Conservation (phyloP, 345 rosid species). For the Arabidopsis suecica region DNA sequence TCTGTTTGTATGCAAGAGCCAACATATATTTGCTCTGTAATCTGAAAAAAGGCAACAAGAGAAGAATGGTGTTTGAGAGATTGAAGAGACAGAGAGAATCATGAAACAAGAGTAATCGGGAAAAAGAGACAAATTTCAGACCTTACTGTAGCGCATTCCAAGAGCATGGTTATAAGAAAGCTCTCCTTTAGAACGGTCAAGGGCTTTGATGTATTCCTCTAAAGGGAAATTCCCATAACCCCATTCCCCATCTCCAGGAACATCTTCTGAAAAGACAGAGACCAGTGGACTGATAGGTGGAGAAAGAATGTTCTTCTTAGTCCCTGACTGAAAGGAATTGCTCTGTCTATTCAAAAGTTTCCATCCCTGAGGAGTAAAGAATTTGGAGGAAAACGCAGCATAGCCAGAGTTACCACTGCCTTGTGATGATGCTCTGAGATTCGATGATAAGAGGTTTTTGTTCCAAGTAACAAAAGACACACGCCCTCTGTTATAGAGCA, state of each 20-base stretch:
- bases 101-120: not conserved
- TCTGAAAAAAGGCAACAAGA: conserved; percentile 53
- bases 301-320: conserved; percentile 48
- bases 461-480: conserved; percentile 79
- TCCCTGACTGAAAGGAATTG: conserved; percentile 45
- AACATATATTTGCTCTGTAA: conserved; percentile 87
- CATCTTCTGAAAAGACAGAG: conserved; percentile 74
- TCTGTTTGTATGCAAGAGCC: conserved; percentile 91
- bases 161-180: conserved; percentile 80
- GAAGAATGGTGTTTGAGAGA: conserved; percentile 26
- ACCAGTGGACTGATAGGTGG: conserved; percentile 61
- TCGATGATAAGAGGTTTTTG: conserved; percentile 59
- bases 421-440: conserved; percentile 50
- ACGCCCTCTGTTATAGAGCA: conserved; percentile 75
- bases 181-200: conserved; percentile 90
- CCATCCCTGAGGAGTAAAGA: conserved; percentile 62
- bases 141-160: conserved; percentile 95
- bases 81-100: conserved; percentile 13
- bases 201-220: conserved; percentile 86
- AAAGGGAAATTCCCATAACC: conserved; percentile 86
- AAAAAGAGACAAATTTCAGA: conserved; percentile 39
- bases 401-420: conserved; percentile 78
- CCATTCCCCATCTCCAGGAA: conserved; percentile 88
- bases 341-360: conserved; percentile 56
- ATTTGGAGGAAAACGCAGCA: conserved; percentile 78